Conservation (phyloP, 148 eudicot genomes). For the Mesembryanthemum crystallinum region DNA sequence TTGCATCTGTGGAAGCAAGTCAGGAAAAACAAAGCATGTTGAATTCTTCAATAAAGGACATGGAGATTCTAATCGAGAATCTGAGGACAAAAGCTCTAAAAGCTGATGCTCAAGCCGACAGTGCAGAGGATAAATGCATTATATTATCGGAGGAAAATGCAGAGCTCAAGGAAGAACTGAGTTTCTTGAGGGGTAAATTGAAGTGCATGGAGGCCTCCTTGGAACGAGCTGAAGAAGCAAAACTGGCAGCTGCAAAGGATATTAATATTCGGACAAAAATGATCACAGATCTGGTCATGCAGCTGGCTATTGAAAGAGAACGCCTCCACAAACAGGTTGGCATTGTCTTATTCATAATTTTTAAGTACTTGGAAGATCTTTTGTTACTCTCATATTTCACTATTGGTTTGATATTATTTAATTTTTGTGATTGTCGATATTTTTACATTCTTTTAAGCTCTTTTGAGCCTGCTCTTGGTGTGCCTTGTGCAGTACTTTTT, state of each 20-base stretch:
- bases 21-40: conserved; percentile 67
- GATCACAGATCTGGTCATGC: conserved; percentile 71
- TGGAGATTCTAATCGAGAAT: conserved; percentile 71
- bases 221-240: conserved; percentile 64
- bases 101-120: conserved; percentile 63
- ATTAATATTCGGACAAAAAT: conserved; percentile 56
- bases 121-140: conserved; percentile 70
- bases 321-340: conserved; percentile 82
- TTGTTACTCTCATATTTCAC: background rate
- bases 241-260: conserved; percentile 67
- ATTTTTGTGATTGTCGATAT: background rate
- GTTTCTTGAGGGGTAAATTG: conserved; percentile 48
- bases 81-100: conserved; percentile 58
- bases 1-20: conserved; percentile 72
- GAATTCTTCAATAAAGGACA: conserved; percentile 59
- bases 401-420: background rate
- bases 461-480: background rate
- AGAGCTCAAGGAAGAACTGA: conserved; percentile 63
- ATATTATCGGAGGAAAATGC: conserved; percentile 61
- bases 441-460: background rate
- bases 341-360: background rate
- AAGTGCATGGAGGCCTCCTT: conserved; percentile 63
- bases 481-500: no score
- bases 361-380: background rate
- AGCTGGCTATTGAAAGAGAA: conserved; percentile 81